Percentiles rank a stretch among this genome's conserved stretches.
Conservation (phyloP, 2,329 filamentous ascomycete genomes). For the Akanthomyces lecanii region DNA sequence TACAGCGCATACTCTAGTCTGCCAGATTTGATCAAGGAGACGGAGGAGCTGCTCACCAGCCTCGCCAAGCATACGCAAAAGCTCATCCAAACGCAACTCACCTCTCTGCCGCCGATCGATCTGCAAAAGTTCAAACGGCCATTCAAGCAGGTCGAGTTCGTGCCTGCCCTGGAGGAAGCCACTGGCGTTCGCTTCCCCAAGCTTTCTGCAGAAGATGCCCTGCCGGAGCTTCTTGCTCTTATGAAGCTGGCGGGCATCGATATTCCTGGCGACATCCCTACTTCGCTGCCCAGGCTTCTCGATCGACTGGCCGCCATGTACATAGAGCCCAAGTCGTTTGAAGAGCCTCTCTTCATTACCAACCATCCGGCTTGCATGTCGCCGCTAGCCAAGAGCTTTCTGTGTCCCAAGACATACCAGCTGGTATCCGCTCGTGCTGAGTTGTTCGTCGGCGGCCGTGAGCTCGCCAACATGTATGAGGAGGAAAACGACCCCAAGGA, state of each 20-base stretch:
- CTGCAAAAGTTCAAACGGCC: conserved; percentile 46
- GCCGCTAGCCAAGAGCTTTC: conserved; percentile 83
- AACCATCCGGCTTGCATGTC: conserved; percentile 89
- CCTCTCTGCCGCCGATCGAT: conserved; percentile 45
- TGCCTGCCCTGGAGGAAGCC: conserved; percentile 68
- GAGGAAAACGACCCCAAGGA: conserved; percentile 92
- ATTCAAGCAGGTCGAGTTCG: conserved; percentile 72
- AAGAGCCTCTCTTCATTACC: conserved; percentile 74
- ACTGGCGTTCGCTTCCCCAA: conserved; percentile 64
- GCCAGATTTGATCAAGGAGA: conserved; percentile 68
- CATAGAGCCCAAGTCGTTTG: conserved; percentile 70
- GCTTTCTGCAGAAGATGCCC: conserved; percentile 51
- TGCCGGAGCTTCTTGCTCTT: conserved; percentile 50
- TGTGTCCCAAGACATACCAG: conserved; percentile 64
- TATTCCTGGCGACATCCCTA: conserved; percentile 59
- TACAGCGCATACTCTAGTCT: conserved; percentile 83
- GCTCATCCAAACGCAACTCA: conserved; percentile 42
- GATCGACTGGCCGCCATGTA: conserved; percentile 73
- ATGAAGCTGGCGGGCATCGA: conserved; percentile 56
- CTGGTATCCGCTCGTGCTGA: conserved; percentile 77
- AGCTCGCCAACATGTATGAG: conserved; percentile 95
- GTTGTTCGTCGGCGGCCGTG: conserved; percentile 73
- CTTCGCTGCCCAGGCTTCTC: conserved; percentile 64
- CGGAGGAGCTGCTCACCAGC: conserved; percentile 64
- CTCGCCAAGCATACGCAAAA: conserved; percentile 50